phyloP scores from a whole-genome alignment of 441 rosid species.

The Oxalis stricta region DNA sequence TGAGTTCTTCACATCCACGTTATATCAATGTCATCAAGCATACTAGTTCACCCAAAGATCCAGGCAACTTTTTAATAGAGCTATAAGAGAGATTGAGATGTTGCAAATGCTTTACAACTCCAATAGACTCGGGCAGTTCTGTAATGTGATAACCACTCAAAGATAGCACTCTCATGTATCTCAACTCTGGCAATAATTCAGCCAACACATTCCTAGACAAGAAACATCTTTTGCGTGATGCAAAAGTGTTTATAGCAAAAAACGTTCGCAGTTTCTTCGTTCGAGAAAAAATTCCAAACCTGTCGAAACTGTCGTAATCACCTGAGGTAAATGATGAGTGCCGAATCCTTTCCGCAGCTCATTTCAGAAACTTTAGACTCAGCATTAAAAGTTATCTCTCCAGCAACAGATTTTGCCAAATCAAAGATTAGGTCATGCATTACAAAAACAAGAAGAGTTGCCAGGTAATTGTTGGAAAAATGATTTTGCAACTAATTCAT shows the following conservation, averaged over 20 bases:
- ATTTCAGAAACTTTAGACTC: slow-evolving; percentile 6
- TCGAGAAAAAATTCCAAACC: not conserved
- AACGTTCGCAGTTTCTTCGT: not conserved
- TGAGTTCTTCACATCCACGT: too few relatives aligned
- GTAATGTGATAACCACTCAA: not conserved
- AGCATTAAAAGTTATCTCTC: slow-evolving; percentile 16
- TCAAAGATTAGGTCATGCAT: slow-evolving; percentile 28
- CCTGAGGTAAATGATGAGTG: slow-evolving; percentile 8
- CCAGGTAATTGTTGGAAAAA: slow-evolving; percentile 14
- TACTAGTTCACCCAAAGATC: too few relatives aligned
- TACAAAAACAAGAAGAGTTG: not conserved
- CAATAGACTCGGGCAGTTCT: not conserved
- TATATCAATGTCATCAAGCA: too few relatives aligned
- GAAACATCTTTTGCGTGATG: not conserved
- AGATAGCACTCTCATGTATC: too few relatives aligned
- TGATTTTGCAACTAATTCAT: slow-evolving; percentile 16
- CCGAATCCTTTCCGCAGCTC: slow-evolving; percentile 12
- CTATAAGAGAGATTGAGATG: slow-evolving; percentile 6
- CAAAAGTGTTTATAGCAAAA: not conserved
- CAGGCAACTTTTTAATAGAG: too few relatives aligned
- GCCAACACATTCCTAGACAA: not conserved
- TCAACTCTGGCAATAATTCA: too few relatives aligned
- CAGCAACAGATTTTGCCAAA: slow-evolving; percentile 21
- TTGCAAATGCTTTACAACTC: slow-evolving; percentile 2
- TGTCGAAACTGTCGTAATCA: not conserved